Conservation (phyloP, 768 basidiomycete species). For the Mycena venus region DNA sequence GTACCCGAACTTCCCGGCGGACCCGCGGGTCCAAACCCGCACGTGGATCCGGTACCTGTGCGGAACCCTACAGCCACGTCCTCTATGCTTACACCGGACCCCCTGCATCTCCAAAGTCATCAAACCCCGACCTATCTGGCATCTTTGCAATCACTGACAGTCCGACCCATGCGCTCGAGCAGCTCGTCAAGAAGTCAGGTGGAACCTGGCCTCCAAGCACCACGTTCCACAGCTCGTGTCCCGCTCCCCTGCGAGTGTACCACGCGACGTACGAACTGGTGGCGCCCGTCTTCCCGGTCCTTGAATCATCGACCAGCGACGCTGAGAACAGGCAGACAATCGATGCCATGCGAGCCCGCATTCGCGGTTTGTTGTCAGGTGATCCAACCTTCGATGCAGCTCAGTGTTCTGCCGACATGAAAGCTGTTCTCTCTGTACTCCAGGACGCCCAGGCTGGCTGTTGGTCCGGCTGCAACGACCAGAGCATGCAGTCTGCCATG, state of each 20-base stretch:
- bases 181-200: neutral
- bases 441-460: neutral
- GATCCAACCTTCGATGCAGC: neutral
- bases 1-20: too few species aligned
- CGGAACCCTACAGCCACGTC: neutral
- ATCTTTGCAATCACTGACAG: neutral
- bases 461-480: neutral
- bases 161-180: neutral
- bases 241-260: conserved; percentile 1
- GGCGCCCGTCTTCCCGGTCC: conserved; percentile 5
- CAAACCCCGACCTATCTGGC: neutral
- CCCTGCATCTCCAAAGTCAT: neutral
- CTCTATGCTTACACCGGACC: neutral
- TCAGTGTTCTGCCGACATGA: neutral
- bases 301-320: neutral
- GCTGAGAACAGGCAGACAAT: conserved; percentile 1
- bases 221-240: conserved; percentile 8
- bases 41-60: too few species aligned
- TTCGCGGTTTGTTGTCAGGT: neutral
- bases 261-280: conserved; percentile 3
- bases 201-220: neutral
- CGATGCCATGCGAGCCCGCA: neutral
- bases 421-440: neutral
- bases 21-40: too few species aligned
- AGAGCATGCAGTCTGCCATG: conserved; percentile 4